These are phyloP conservation scores for Schrenkiella parvula DNA, from an alignment of 345 rosid genomes.

Conservation along the genomic window DNA sequence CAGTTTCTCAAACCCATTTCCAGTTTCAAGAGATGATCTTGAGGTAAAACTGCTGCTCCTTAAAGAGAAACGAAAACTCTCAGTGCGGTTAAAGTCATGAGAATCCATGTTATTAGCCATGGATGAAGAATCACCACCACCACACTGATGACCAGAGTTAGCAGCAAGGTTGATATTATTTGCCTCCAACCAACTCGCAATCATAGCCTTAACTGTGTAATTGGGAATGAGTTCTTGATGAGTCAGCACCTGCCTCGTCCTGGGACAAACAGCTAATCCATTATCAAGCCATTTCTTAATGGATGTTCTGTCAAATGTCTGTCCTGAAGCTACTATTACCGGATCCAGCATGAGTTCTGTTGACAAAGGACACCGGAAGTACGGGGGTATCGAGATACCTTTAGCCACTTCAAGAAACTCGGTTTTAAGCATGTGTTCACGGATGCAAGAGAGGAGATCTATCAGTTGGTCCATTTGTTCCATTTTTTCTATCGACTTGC, in stretches of 20 bases:
- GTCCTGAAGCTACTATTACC: conserved; percentile 91
- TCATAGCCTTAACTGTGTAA: conserved; percentile 90
- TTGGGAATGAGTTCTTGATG: conserved; percentile 86
- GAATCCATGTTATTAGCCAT: conserved; percentile 47
- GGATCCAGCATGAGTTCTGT: conserved; percentile 92
- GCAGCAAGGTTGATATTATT: conserved; percentile 44
- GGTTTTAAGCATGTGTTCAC: conserved; percentile 58
- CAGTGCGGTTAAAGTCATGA: conserved; percentile 43
- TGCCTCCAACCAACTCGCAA: conserved; percentile 73
- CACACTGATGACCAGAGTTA: conserved; percentile 28
- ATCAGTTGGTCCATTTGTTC: conserved; percentile 45
- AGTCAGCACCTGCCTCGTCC: conserved; percentile 57
- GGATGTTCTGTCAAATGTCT: conserved; percentile 83
- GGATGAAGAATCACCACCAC: conserved; percentile 34
- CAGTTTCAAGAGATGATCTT: conserved; percentile 55
- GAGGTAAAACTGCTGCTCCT: conserved; percentile 55
- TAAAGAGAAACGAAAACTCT: conserved; percentile 48
- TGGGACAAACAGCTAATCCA: conserved; percentile 81
- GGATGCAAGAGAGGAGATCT: conserved; percentile 57
- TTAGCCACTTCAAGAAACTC: conserved; percentile 51
- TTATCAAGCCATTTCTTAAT: conserved; percentile 87
- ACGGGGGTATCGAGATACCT: conserved; percentile 65
- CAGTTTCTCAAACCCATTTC: conserved; percentile 56
- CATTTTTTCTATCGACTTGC: conserved; percentile 35
- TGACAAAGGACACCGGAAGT: conserved; percentile 83